These are phyloP conservation scores for Calocybe cyanea DNA, from an alignment of 768 basidiomycete species.

Conservation along the genomic window DNA sequence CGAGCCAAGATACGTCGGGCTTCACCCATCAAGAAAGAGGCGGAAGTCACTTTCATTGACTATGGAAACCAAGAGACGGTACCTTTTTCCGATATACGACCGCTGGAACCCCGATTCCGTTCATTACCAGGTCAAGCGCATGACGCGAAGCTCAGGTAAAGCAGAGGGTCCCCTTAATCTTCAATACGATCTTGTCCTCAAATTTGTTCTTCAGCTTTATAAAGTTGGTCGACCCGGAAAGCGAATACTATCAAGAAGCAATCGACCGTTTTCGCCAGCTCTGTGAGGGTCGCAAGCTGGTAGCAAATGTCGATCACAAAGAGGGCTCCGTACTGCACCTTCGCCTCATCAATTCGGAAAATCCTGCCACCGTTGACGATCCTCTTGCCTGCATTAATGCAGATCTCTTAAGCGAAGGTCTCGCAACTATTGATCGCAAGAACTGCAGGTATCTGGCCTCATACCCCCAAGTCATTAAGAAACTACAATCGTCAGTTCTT, in stretches of 20 bases:
- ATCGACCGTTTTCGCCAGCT: constrained; percentile 80
- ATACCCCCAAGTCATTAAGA: constrained; percentile 66
- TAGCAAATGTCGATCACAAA: constrained; percentile 90
- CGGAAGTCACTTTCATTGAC: constrained; percentile 92
- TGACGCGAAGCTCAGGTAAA: constrained; percentile 85
- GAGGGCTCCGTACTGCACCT: constrained; percentile 81
- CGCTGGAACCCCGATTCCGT: constrained; percentile 88
- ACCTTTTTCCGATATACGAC: constrained; percentile 78
- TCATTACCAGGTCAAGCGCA: constrained; percentile 90
- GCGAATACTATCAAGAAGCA: constrained; percentile 86
- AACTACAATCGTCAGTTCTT: constrained; percentile 55
- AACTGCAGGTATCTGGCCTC: constrained; percentile 66
- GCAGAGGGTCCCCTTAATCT: not conserved
- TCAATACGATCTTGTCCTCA: not conserved
- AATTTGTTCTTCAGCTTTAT: constrained; percentile 61
- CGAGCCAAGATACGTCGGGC: constrained; percentile 85
- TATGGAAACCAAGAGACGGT: constrained; percentile 94
- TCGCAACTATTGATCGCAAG: constrained; percentile 77
- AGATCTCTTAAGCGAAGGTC: constrained; percentile 84
- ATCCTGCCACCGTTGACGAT: constrained; percentile 56
- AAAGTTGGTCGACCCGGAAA: constrained; percentile 72
- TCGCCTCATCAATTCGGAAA: constrained; percentile 86
- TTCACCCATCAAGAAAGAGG: constrained; percentile 90
- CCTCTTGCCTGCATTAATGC: constrained; percentile 82
- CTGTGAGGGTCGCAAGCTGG: constrained; percentile 90